These are phyloP conservation scores for Stylosanthes scabra DNA, from an alignment of 331 rosid genomes.

Conservation along the genomic window DNA sequence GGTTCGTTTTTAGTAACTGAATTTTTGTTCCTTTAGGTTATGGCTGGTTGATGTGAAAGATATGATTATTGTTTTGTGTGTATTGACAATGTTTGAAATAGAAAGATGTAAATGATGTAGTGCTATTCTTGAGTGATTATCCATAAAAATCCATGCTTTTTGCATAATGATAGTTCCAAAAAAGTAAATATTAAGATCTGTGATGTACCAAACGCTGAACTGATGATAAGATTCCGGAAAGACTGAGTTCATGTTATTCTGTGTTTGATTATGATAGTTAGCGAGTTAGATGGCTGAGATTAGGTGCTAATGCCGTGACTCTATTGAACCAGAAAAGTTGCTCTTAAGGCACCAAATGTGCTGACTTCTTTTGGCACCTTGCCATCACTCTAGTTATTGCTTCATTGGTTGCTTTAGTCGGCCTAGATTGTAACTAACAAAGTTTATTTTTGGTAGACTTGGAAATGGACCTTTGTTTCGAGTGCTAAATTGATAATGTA, in stretches of 20 bases:
- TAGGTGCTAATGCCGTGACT: background rate
- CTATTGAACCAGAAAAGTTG: background rate
- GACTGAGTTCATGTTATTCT: background rate
- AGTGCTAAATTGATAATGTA: conserved; percentile 29
- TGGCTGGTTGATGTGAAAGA: background rate
- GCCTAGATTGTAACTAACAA: conserved; percentile 9
- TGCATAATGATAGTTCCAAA: background rate
- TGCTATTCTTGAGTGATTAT: background rate
- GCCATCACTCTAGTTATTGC: background rate
- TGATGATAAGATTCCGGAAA: background rate
- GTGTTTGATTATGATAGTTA: background rate
- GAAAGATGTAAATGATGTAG: background rate
- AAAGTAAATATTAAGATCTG: background rate
- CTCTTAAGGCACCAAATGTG: too few relatives aligned
- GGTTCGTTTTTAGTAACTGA: conserved; percentile 3
- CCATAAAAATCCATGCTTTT: background rate
- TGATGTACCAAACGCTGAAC: background rate
- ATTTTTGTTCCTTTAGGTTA: conserved; percentile 21
- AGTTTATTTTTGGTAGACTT: conserved; percentile 23
- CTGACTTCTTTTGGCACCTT: too few relatives aligned
- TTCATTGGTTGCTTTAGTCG: conserved; percentile 15
- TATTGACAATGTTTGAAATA: background rate
- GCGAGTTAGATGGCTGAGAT: too few relatives aligned
- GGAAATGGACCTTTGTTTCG: conserved; percentile 28
- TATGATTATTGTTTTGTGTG: conserved; percentile 1